These are phyloP conservation scores for Xylariaceae sp. DNA, from an alignment of 2,329 filamentous ascomycete genomes.

Conservation along the genomic window DNA sequence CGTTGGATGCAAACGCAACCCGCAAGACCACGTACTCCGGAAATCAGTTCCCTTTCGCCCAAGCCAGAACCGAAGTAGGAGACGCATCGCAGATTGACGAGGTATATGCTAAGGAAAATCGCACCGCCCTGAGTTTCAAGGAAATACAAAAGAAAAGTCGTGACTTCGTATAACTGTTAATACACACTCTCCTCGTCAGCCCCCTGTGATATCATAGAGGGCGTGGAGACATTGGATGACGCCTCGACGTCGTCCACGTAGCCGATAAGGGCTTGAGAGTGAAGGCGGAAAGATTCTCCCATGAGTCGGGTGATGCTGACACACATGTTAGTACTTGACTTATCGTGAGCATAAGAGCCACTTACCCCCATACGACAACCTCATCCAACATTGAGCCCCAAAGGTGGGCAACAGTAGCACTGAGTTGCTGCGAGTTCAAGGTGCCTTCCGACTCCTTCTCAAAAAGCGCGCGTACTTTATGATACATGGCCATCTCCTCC, in stretches of 20 bases:
- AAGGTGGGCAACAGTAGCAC: slow-evolving; percentile 88
- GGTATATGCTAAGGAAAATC: slow-evolving; percentile 44
- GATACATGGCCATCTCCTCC: slow-evolving; percentile 85
- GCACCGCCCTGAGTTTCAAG: slow-evolving; percentile 25
- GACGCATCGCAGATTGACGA: slow-evolving; percentile 26
- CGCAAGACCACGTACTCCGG: slow-evolving; percentile 26
- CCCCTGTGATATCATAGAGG: slow-evolving; percentile 68
- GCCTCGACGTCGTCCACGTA: slow-evolving; percentile 82
- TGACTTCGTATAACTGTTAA: slow-evolving; percentile 49
- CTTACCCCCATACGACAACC: slow-evolving; percentile 98
- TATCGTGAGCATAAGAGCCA: slow-evolving; percentile 53
- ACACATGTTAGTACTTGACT: slow-evolving; percentile 61
- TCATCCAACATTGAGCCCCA: slow-evolving; percentile 99
- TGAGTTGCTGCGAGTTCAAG: slow-evolving; percentile 72
- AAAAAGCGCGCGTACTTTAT: slow-evolving; percentile 85
- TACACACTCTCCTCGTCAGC: slow-evolving; percentile 70
- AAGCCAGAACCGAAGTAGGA: slow-evolving; percentile 25
- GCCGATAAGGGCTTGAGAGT: slow-evolving; percentile 89
- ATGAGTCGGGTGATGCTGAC: slow-evolving; percentile 84
- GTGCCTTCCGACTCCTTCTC: slow-evolving; percentile 84
- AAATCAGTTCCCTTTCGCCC: slow-evolving; percentile 24
- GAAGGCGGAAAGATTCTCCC: slow-evolving; percentile 96
- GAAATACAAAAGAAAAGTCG: slow-evolving; percentile 40
- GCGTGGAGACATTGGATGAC: slow-evolving; percentile 65
- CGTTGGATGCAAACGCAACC: slow-evolving; percentile 28